phyloP scores from a whole-genome alignment of 2,329 filamentous ascomycete species.

The Dactylellina parvicollis region DNA sequence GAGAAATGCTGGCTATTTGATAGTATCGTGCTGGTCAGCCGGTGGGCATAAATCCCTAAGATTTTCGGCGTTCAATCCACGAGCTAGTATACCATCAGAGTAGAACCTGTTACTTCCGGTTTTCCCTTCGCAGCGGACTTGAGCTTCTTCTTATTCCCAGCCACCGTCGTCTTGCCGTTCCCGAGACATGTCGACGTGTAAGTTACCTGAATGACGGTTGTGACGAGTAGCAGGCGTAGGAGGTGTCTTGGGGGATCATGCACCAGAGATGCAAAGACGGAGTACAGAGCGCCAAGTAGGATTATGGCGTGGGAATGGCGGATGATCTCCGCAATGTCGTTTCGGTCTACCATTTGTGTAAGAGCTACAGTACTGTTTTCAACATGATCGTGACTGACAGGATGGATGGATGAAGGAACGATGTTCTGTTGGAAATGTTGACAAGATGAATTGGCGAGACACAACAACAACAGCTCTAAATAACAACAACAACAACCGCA shows the following conservation, averaged over 20 bases:
- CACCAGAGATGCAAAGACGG: constrained; percentile 74
- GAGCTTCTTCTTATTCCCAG: constrained; percentile 29
- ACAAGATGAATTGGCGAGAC: not conserved
- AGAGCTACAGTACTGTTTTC: not conserved
- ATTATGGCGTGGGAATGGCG: constrained; percentile 75
- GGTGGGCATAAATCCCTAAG: not conserved
- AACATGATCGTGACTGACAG: constrained; percentile 40
- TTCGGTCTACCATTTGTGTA: constrained; percentile 63
- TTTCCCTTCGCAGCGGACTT: constrained; percentile 36
- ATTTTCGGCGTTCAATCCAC: not conserved
- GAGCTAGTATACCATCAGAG: constrained; percentile 22
- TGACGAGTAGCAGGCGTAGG: constrained; percentile 69
- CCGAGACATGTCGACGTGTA: constrained; percentile 72
- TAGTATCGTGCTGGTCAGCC: not conserved
- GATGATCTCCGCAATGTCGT: constrained; percentile 66
- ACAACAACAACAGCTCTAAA: too few species aligned
- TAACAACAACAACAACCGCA: too few species aligned
- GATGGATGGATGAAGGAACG: constrained; percentile 33
- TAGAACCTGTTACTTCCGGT: constrained; percentile 5
- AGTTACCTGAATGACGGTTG: constrained; percentile 72
- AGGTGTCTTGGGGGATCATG: constrained; percentile 75
- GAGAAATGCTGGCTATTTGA: constrained; percentile 72
- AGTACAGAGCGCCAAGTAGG: constrained; percentile 71
- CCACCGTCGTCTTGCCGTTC: not conserved
- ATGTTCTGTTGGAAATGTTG: not conserved